Base-by-base conservation (phyloP, 257 asterid species). In the Penstemon barbatus region DNA sequence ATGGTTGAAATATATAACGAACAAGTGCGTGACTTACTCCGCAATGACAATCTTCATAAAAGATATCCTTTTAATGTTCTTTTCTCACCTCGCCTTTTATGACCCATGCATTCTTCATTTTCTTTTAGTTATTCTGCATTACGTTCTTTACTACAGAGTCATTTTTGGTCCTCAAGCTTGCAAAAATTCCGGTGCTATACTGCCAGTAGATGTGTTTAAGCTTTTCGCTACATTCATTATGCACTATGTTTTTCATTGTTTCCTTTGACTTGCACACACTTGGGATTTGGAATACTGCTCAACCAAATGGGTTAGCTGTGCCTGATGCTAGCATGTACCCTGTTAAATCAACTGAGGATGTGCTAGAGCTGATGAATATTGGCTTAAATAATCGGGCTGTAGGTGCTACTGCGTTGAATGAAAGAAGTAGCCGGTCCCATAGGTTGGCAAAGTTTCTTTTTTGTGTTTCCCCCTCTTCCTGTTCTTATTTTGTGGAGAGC, bases 1-100 rank as follows among this genome's bases (percentile, higher is more conserved):
- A 92, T 92, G 98, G 96, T 92, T 78, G 98, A 92, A 75, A 92
- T 92, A 70, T 92, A 90, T 72, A 90, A 92, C 40, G 98, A 92
- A 74, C 97, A 90, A 90, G 97, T 92, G 72, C 93, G 96, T 25
- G 98, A 92, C 78, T 83, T 92, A 74, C 97, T 92, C 72, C 36
- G 80, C 84, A 85, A 52, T 65, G 88, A 70, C 63, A 73, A 46
- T 70, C 70, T 76, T 54, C 93, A 83, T 76, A 92, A 92, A 86
- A 88, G 94, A 92, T 92, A 92, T 92, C 98, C 98, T 25, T 82
- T 64, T 54, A 5, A 13, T 44, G 36, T 68, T 73, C 58, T 43
- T 60, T 68, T 36, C 49, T 57, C 6, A 41, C 10, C 37, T 52
- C 66, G 25, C 41, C 42, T 50, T 56, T 60, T 44, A 33, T 42